Base-by-base conservation (phyloP, 108 stramenopile genomes). In the Pseudonitzschia multiseries region DNA sequence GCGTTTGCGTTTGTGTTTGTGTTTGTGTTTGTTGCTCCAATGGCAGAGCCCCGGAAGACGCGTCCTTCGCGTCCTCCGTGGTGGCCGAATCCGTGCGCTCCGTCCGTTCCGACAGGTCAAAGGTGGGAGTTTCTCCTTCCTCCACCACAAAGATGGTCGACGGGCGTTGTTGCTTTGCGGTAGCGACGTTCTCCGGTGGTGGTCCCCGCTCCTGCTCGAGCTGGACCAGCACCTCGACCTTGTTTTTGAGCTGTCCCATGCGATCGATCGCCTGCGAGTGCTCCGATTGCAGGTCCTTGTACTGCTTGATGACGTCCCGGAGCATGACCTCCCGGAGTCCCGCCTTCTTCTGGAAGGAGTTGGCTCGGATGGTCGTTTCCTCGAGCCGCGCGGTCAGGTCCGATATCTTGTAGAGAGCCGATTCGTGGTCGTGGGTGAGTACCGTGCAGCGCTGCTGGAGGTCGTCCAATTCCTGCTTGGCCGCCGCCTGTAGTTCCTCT, bases 301-400 rank as follows among this genome's bases (percentile, higher is more conserved):
- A 67, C 26, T 67, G 66, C 21, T 67, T 12, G 21, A 67, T 67
- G 36, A 67, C 66, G 36, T 67, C 66, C 44, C 43, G 48, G 15
- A 67, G 46, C 28, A 67, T 8, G 14, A 21, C 44, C 43, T 67
- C 66, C 15, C 66, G 17, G 13, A 67, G 24, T 48, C 36, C 66
- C 40, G 66, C 42, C 29, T 67, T 67, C 27, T 44, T 67, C n/a
- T 62, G 12, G 36, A 62, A 62, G n/a, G 61, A 62, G 0, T 44
- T 67, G 31, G 66, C 66, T 10, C 43, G 42, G 14, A 29, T 50
- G 13, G 44, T 67, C 43, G 43, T 21, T 50, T 67, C 46, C 22
- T 50, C 46, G 28, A 67, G 66, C 22, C 17, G 24, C 3, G 46
- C 66, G n/a, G 44, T 67, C 43, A 67, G 36, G 26, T 67, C 46